Conservation (phyloP, 495 filamentous ascomycete genomes). For the Penicillium goetzii region DNA sequence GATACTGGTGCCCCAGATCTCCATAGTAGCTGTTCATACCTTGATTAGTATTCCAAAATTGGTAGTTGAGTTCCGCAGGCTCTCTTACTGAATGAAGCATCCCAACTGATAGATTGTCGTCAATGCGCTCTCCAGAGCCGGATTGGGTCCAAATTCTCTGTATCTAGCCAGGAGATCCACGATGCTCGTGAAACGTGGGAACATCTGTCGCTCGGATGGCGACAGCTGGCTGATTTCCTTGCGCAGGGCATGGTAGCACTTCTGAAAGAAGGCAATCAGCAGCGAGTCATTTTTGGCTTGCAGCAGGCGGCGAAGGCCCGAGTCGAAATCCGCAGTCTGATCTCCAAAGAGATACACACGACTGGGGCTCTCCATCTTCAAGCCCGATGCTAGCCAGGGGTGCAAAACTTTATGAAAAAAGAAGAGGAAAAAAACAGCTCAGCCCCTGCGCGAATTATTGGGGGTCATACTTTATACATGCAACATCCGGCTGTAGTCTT, state of each 20-base stretch:
- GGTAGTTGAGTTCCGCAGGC: background rate
- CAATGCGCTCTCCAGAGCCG: slow-evolving; percentile 67
- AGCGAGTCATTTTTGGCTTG: slow-evolving; percentile 67
- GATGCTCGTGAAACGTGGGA: slow-evolving; percentile 72
- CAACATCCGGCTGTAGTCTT: background rate
- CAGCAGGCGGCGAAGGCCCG: slow-evolving; percentile 65
- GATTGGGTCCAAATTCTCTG: slow-evolving; percentile 57
- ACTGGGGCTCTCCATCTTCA: slow-evolving; percentile 40
- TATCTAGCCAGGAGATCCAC: slow-evolving; percentile 73
- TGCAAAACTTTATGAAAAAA: slow-evolving; percentile 23
- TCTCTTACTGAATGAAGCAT: slow-evolving; percentile 74
- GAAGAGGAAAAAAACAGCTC: slow-evolving; percentile 12
- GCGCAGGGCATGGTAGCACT: slow-evolving; percentile 62
- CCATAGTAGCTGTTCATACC: slow-evolving; percentile 43
- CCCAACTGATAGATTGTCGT: slow-evolving; percentile 72
- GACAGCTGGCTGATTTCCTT: slow-evolving; percentile 65
- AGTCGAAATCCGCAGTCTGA: slow-evolving; percentile 73
- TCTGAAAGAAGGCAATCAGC: slow-evolving; percentile 67
- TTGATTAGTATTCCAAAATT: slow-evolving; percentile 7
- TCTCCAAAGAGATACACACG: slow-evolving; percentile 70
- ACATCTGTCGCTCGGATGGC: slow-evolving; percentile 58
- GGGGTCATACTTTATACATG: slow-evolving; percentile 32
- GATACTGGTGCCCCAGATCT: slow-evolving; percentile 56
- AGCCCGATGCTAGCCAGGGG: slow-evolving; percentile 18
- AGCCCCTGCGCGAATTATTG: slow-evolving; percentile 5